Percentiles rank a stretch among this genome's conserved stretches.
Evolutionary conservation across 768 basidiomycete genomes (phyloP).

Genomic region (Auricularia heimuer): DNA sequence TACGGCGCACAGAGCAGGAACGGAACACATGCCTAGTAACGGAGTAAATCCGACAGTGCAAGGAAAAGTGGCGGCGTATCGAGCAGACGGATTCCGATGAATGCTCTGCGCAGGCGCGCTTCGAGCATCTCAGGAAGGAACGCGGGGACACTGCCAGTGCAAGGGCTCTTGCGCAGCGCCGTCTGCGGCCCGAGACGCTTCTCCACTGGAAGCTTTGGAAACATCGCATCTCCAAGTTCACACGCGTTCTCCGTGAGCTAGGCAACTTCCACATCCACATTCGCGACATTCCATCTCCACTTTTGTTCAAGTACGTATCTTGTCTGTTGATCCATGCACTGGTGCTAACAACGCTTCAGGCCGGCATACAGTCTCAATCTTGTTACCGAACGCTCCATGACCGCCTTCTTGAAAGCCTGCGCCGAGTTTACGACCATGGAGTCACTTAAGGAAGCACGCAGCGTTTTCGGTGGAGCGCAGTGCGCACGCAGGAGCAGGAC

Average conservation of each 20-base stretch:
- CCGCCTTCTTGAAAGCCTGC: neutral
- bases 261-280: neutral
- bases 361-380: neutral
- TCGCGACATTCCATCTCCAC: neutral
- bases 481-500: neutral
- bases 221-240: neutral
- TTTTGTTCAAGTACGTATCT: neutral
- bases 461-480: neutral
- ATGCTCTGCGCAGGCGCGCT: neutral
- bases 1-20: neutral
- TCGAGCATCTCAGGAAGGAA: neutral
- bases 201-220: neutral
- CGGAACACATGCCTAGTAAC: neutral
- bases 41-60: neutral
- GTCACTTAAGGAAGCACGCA: neutral
- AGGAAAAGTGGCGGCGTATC: neutral
- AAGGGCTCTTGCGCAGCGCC: neutral
- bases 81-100: neutral
- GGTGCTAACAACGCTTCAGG: neutral
- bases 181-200: neutral
- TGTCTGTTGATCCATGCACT: neutral
- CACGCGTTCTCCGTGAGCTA: neutral
- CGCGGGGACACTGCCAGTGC: neutral
- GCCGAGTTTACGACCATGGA: neutral
- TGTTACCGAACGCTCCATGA: neutral